These are phyloP conservation scores for Penicillium lividum DNA, from an alignment of 495 filamentous ascomycete species.

Conservation along the genomic window DNA sequence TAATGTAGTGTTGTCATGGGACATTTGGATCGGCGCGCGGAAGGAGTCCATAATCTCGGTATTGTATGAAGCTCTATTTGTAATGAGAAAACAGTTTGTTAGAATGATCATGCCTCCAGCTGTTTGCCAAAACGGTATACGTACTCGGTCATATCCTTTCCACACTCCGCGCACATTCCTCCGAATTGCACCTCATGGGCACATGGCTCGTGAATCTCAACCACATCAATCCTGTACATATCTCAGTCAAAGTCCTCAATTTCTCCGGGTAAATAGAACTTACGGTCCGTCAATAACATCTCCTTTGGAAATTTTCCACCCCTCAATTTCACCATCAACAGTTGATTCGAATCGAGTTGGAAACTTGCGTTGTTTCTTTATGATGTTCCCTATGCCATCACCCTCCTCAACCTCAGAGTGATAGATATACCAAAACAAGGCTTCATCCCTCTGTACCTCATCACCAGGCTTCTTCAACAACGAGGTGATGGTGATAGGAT, in stretches of 20 bases:
- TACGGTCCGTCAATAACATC: conserved; percentile 61
- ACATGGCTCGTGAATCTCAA: conserved; percentile 88
- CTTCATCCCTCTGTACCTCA: conserved; percentile 68
- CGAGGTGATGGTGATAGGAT: conserved; percentile 91
- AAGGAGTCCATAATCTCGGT: conserved; percentile 62
- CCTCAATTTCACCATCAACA: conserved; percentile 71
- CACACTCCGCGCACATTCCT: conserved; percentile 87
- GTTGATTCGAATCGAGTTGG: conserved; percentile 78
- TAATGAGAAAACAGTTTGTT: neutral
- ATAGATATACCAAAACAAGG: conserved; percentile 83
- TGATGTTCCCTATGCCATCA: conserved; percentile 63
- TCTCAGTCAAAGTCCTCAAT: neutral
- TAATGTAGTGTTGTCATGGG: conserved; percentile 84
- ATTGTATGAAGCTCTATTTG: conserved; percentile 55
- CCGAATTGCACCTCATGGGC: conserved; percentile 87
- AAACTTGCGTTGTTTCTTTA: conserved; percentile 69
- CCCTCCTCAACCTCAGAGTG: conserved; percentile 73
- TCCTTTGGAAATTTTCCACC: conserved; percentile 75
- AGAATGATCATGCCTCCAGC: neutral
- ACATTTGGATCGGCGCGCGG: conserved; percentile 89
- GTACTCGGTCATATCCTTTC: conserved; percentile 93
- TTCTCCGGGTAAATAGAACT: conserved; percentile 9
- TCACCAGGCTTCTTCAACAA: conserved; percentile 77
- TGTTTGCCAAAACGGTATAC: conserved; percentile 19
- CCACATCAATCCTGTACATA: conserved; percentile 51